Evolutionary conservation across 148 eudicot species (phyloP).

Genomic region (Cornus florida): DNA sequence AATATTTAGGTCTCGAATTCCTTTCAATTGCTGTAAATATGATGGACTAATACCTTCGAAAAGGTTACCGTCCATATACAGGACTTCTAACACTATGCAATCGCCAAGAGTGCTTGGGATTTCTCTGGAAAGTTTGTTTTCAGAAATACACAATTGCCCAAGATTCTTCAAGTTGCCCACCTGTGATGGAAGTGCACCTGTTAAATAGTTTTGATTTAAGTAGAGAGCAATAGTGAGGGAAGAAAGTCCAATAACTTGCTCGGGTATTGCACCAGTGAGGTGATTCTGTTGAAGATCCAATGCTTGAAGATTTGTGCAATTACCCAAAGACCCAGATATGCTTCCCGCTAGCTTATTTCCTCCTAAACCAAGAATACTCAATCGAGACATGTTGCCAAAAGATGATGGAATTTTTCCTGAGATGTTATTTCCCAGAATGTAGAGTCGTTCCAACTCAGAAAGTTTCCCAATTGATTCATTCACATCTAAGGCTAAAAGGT

Average conservation of each 20-base stretch:
- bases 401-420: slow-evolving; percentile 17
- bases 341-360: slow-evolving; percentile 17
- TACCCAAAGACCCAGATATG: slow-evolving; percentile 17
- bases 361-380: background rate
- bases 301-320: slow-evolving; percentile 3
- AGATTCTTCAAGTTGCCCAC: slow-evolving; percentile 11
- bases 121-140: slow-evolving; percentile 17
- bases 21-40: background rate
- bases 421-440: slow-evolving; percentile 6
- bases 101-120: slow-evolving; percentile 6
- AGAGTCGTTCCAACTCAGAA: slow-evolving; percentile 6
- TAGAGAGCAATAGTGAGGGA: background rate
- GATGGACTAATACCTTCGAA: slow-evolving; percentile 18
- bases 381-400: slow-evolving; percentile 14
- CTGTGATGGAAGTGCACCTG: slow-evolving; percentile 10
- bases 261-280: slow-evolving; percentile 5
- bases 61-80: slow-evolving; percentile 4
- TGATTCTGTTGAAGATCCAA: slow-evolving; percentile 10
- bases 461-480: slow-evolving; percentile 19
- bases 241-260: background rate
- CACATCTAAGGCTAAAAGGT: background rate
- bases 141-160: background rate
- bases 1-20: slow-evolving; percentile 9
- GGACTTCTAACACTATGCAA: slow-evolving; percentile 5
- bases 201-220: background rate